Conservation (phyloP, 495 filamentous ascomycete species). For the Aspergillus heteromorphus region DNA sequence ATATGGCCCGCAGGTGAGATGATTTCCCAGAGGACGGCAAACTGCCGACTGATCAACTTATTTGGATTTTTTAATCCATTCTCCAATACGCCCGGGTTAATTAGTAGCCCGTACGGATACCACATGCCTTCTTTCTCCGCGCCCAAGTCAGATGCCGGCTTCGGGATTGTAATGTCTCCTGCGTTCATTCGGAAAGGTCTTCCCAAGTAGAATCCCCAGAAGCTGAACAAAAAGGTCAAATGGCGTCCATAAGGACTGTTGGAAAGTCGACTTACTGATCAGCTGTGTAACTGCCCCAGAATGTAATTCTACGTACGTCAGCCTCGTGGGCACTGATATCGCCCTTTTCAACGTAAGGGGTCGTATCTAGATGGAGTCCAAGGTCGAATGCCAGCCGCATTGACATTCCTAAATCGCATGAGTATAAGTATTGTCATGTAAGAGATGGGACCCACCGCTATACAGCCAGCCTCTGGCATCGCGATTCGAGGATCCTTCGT, state of each 20-base stretch:
- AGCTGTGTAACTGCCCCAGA: constrained; percentile 48
- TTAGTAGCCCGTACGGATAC: constrained; percentile 40
- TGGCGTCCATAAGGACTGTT: not conserved
- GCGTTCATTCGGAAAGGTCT: constrained; percentile 43
- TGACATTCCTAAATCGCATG: constrained; percentile 36
- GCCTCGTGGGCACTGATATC: constrained; percentile 40
- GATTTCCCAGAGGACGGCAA: constrained; percentile 45
- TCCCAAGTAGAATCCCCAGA: constrained; percentile 47
- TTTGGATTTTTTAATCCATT: constrained; percentile 30
- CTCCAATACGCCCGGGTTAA: constrained; percentile 13
- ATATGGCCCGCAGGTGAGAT: constrained; percentile 44
- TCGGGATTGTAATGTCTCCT: constrained; percentile 40
- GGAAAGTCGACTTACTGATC: constrained; percentile 36
- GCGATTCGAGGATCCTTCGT: constrained; percentile 41
- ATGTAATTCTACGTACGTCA: constrained; percentile 38
- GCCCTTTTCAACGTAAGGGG: constrained; percentile 38
- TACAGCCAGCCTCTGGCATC: constrained; percentile 51
- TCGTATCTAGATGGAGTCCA: constrained; percentile 45
- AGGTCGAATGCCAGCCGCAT: constrained; percentile 48
- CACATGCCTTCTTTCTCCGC: constrained; percentile 35
- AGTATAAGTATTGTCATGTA: not conserved
- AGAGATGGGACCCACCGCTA: constrained; percentile 26
- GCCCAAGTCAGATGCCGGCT: constrained; percentile 34
- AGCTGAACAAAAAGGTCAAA: constrained; percentile 20
- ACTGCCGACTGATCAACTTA: constrained; percentile 40